Percentiles rank a stretch among this genome's conserved stretches.
phyloP scores from a whole-genome alignment of 805 yeast species.

The Vanderwaltozyma yarrowii region DNA sequence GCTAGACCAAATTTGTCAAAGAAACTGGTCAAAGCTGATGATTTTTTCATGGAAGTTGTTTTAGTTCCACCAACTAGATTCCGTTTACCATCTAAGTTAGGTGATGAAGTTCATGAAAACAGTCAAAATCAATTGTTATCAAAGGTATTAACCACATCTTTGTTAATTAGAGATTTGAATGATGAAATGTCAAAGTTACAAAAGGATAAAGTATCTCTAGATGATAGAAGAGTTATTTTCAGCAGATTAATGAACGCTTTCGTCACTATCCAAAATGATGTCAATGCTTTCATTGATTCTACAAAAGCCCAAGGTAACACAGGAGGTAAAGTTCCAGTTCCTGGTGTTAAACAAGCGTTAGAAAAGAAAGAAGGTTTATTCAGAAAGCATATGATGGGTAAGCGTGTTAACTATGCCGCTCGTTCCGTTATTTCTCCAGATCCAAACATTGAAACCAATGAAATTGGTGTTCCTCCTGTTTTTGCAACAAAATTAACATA shows the following conservation, averaged over 20 bases:
- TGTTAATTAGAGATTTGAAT: constrained; percentile 79
- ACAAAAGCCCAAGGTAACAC: constrained; percentile 74
- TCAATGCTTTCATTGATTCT: constrained; percentile 85
- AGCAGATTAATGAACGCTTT: constrained; percentile 91
- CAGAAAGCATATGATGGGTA: constrained; percentile 99
- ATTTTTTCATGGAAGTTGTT: constrained; percentile 80
- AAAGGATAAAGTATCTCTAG: constrained; percentile 49
- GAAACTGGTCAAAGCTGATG: constrained; percentile 50
- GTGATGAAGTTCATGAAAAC: constrained; percentile 94
- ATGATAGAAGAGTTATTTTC: constrained; percentile 67
- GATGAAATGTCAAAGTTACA: constrained; percentile 63
- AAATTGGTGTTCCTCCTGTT: constrained; percentile 98
- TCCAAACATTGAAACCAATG: constrained; percentile 95
- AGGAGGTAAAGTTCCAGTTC: constrained; percentile 58
- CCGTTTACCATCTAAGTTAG: constrained; percentile 91
- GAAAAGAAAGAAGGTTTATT: constrained; percentile 98
- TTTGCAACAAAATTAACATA: constrained; percentile 92
- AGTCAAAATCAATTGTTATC: constrained; percentile 83
- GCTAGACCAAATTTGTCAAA: constrained; percentile 53
- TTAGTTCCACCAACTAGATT: constrained; percentile 96
- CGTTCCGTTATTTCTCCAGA: constrained; percentile 99
- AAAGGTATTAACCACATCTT: constrained; percentile 66
- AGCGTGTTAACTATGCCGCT: constrained; percentile 97
- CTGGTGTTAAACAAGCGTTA: constrained; percentile 95
- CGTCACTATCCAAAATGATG: constrained; percentile 90